A percentile compares a stretch with the other conserved stretches of the same genome.
These are phyloP conservation scores for Rhizoclosmatium globosum DNA, from an alignment of 192 early-diverging fungal species.

Conservation along the genomic window DNA sequence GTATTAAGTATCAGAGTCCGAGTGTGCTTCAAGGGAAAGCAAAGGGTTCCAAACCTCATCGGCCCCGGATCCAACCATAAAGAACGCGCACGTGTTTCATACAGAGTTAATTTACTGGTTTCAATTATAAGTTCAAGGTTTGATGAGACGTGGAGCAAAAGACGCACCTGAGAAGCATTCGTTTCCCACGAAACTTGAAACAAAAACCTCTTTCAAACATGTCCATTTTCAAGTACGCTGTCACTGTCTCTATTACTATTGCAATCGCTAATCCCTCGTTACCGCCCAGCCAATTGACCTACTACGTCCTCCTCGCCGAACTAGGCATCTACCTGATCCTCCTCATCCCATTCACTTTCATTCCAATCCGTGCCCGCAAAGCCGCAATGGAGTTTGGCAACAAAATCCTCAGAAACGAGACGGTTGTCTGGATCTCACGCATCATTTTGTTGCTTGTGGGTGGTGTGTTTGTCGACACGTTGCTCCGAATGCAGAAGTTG, in stretches of 20 bases:
- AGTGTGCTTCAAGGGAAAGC: neutral
- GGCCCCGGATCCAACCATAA: conserved; percentile 84
- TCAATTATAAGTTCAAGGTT: neutral
- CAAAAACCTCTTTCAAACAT: too few species aligned
- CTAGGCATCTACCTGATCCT: conserved; percentile 48
- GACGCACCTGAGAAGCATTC: too few species aligned
- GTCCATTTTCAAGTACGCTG: too few species aligned
- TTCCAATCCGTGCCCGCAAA: conserved; percentile 52
- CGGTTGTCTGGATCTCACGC: conserved; percentile 49
- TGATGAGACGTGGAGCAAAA: too few species aligned
- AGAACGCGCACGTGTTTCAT: conserved; percentile 87
- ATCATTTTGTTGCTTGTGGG: conserved; percentile 53
- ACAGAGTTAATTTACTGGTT: conserved; percentile 78
- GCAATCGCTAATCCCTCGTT: too few species aligned
- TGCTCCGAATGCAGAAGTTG: conserved; percentile 50
- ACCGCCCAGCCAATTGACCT: conserved; percentile 47
- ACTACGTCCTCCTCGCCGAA: conserved; percentile 48
- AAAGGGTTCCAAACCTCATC: conserved; percentile 51
- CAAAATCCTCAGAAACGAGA: conserved; percentile 41
- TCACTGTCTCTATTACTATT: too few species aligned
- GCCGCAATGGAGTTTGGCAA: conserved; percentile 42
- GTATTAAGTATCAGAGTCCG: neutral
- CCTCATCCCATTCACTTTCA: conserved; percentile 53
- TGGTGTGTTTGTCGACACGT: conserved; percentile 56
- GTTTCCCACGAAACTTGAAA: too few species aligned